These are phyloP conservation scores for Trichothecium roseum DNA, from an alignment of 2,329 filamentous ascomycete genomes.

Conservation along the genomic window DNA sequence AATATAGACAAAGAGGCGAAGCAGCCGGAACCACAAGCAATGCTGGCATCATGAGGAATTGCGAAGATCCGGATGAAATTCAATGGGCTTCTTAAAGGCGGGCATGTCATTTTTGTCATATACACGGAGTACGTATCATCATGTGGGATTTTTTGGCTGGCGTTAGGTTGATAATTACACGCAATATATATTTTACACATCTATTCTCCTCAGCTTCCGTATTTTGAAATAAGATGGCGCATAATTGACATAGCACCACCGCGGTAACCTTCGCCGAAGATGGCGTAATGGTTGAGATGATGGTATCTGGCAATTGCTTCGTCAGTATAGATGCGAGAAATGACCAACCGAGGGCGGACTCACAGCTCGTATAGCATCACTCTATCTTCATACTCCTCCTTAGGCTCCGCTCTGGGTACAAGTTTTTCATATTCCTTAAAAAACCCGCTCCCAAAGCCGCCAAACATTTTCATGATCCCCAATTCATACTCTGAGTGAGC, in stretches of 20 bases:
- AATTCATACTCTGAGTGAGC: slow-evolving; percentile 84
- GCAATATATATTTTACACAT: slow-evolving; percentile 3
- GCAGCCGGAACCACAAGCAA: slow-evolving; percentile 23
- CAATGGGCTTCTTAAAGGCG: background rate
- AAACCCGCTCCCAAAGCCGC: slow-evolving; percentile 65
- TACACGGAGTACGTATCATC: slow-evolving; percentile 9
- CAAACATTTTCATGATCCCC: slow-evolving; percentile 96
- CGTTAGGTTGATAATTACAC: no score
- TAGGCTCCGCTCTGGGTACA: slow-evolving; percentile 71
- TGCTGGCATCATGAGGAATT: slow-evolving; percentile 22
- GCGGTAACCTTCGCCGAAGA: slow-evolving; percentile 75
- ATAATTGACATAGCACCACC: slow-evolving; percentile 71
- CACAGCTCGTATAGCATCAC: slow-evolving; percentile 72
- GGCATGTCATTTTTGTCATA: slow-evolving; percentile 1
- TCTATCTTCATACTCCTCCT: slow-evolving; percentile 76
- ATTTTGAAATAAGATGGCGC: slow-evolving; percentile 62
- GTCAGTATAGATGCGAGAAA: no score
- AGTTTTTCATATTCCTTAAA: slow-evolving; percentile 67
- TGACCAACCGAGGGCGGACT: slow-evolving; percentile 24
- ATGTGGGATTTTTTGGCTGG: slow-evolving; percentile 12
- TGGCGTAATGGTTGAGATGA: slow-evolving; percentile 76
- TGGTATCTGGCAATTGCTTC: slow-evolving; percentile 53
- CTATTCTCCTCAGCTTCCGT: slow-evolving; percentile 32
- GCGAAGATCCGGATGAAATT: background rate
- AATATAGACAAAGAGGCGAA: slow-evolving; percentile 10